Percentiles rank a stretch among this genome's conserved stretches.
Conservation (phyloP, 345 rosid genomes). For the Aquilaria malaccensis region DNA sequence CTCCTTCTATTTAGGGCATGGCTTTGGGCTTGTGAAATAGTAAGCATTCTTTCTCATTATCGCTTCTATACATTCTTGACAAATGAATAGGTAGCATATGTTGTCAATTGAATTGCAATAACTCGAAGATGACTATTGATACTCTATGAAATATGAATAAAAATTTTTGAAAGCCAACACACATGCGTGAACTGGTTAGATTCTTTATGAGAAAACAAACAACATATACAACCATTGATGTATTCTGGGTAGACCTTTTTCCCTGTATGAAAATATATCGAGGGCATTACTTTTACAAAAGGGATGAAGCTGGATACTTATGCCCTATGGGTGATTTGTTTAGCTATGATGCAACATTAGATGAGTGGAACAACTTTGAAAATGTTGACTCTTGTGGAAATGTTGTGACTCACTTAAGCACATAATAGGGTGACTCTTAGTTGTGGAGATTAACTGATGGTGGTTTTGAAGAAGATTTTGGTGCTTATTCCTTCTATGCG, state of each 20-base stretch:
- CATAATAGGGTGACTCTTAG: conserved; percentile 20
- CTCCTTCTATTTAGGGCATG: conserved; percentile 54
- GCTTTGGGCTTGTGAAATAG: conserved; percentile 93
- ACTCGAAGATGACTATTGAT: too few relatives aligned
- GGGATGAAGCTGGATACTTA: conserved; percentile 89
- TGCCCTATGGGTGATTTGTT: conserved; percentile 96
- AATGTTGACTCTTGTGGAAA: conserved; percentile 22
- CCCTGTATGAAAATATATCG: conserved; percentile 17
- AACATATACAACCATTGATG: too few relatives aligned
- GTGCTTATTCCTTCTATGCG: conserved; percentile 81
- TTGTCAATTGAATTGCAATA: too few relatives aligned
- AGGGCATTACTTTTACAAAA: conserved; percentile 73
- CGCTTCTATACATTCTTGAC: neutral
- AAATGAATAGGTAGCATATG: too few relatives aligned
- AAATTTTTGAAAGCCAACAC: too few relatives aligned
- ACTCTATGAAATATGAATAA: too few relatives aligned
- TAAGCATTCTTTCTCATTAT: conserved; percentile 26
- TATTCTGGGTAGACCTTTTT: too few relatives aligned
- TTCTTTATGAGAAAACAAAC: too few relatives aligned
- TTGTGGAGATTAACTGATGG: conserved; percentile 66
- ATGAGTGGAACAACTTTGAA: conserved; percentile 24
- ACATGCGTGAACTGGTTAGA: too few relatives aligned
- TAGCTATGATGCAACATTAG: conserved; percentile 79
- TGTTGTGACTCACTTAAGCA: conserved; percentile 11
- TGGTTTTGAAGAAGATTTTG: conserved; percentile 53